These are phyloP conservation scores for Globisporangium paroecandrum DNA, from an alignment of 352 stramenopile species.

Conservation along the genomic window DNA sequence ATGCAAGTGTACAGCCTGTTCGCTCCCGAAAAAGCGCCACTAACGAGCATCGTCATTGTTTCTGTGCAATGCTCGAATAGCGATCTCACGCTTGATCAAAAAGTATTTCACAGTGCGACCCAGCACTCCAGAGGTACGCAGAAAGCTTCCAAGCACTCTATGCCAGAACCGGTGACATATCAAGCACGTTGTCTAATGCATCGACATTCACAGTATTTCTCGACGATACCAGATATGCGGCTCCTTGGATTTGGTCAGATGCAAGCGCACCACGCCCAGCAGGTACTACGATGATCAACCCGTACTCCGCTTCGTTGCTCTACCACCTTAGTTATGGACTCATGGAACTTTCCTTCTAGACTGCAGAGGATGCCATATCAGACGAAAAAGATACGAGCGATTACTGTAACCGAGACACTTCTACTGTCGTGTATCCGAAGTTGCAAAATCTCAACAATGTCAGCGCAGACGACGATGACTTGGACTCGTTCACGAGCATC, in stretches of 20 bases:
- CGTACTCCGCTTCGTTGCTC: no score
- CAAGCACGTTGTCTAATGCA: background rate
- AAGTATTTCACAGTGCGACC: slow-evolving; percentile 1
- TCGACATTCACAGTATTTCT: slow-evolving; percentile 18
- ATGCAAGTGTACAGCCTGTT: background rate
- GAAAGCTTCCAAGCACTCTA: background rate
- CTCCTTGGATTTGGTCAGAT: slow-evolving; percentile 18
- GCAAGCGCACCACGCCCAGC: background rate
- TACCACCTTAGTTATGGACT: background rate
- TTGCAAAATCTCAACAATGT: background rate
- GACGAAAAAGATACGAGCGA: background rate
- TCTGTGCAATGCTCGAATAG: background rate
- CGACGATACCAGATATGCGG: slow-evolving; percentile 24
- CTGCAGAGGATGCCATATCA: background rate
- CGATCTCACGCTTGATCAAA: slow-evolving; percentile 10
- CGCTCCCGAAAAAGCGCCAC: background rate
- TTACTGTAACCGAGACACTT: slow-evolving; percentile 3
- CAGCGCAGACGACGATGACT: background rate
- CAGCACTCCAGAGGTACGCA: slow-evolving; percentile 7
- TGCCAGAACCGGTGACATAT: background rate
- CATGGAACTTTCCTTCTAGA: background rate
- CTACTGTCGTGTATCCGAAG: slow-evolving; percentile 9
- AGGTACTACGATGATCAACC: background rate
- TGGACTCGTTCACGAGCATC: slow-evolving; percentile 14
- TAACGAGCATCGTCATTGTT: background rate